Evolutionary conservation across 2,329 filamentous ascomycete species (phyloP).

Genomic region (Diplocarpon mali): DNA sequence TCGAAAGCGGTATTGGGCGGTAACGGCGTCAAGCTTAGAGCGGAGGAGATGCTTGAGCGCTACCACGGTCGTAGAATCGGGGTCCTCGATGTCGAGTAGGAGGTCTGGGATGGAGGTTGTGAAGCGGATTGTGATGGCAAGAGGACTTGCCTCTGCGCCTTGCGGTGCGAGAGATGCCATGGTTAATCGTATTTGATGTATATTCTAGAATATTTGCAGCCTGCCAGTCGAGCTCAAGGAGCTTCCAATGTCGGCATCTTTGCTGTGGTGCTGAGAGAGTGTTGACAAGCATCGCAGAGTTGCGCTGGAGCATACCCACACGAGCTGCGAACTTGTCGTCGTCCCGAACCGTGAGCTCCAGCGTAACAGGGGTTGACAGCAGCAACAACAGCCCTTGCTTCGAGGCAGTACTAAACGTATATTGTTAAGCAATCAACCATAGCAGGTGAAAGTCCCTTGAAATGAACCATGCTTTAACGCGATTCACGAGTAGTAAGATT

Average conservation of each 20-base stretch:
- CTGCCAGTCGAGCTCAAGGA: conserved; percentile 1
- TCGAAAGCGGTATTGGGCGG: conserved; percentile 62
- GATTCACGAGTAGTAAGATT: too few species aligned
- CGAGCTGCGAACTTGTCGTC: too few species aligned
- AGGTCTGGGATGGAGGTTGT: conserved; percentile 76
- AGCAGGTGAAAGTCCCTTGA: too few species aligned
- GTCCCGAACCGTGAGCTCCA: too few species aligned
- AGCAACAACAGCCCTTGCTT: too few species aligned
- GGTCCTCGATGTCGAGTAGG: conserved; percentile 60
- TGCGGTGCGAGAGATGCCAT: conserved; percentile 4
- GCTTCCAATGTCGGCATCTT: not conserved
- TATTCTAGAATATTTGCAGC: not conserved
- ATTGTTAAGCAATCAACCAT: too few species aligned
- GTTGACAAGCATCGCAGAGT: too few species aligned
- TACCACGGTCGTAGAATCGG: conserved; percentile 59
- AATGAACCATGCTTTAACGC: too few species aligned
- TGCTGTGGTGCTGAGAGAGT: not conserved
- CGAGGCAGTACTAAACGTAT: too few species aligned
- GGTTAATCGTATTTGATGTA: not conserved
- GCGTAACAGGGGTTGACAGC: too few species aligned
- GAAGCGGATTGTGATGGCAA: conserved; percentile 84
- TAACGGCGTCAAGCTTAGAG: conserved; percentile 48
- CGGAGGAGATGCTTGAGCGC: conserved; percentile 78
- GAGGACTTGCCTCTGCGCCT: conserved; percentile 27
- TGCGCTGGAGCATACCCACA: too few species aligned